These are phyloP conservation scores for Suhomyces bribrorum DNA, from an alignment of 1,139 yeast genomes.

Conservation along the genomic window DNA sequence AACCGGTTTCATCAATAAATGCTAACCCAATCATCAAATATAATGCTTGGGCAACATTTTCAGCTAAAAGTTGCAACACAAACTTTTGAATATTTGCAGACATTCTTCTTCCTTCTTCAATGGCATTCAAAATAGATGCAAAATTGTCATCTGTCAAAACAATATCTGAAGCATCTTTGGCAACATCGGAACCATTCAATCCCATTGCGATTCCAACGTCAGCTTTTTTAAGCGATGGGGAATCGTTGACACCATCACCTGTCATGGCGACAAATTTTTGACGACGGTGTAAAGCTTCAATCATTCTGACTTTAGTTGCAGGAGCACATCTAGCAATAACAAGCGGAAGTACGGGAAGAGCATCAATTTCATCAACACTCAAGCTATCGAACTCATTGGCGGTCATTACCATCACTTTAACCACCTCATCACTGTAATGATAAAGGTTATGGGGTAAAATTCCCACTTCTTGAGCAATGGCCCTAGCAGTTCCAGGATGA, in stretches of 20 bases:
- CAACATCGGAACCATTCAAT: conserved; percentile 55
- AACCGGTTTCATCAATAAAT: conserved; percentile 32
- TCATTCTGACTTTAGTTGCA: conserved; percentile 51
- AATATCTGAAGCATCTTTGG: conserved; percentile 59
- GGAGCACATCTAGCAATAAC: conserved; percentile 56
- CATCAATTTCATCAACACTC: conserved; percentile 31
- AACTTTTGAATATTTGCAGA: conserved; percentile 50
- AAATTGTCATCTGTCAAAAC: conserved; percentile 54
- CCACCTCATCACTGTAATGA: conserved; percentile 36
- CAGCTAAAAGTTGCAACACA: conserved; percentile 49
- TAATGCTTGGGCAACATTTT: conserved; percentile 51
- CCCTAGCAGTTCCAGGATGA: conserved; percentile 54
- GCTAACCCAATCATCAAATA: conserved; percentile 40
- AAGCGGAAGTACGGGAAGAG: conserved; percentile 37
- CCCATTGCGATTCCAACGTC: conserved; percentile 50
- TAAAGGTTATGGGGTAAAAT: conserved; percentile 45
- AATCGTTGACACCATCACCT: conserved; percentile 43
- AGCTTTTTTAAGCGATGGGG: conserved; percentile 39
- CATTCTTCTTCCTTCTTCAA: conserved; percentile 53
- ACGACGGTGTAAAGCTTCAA: conserved; percentile 50
- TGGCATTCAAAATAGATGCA: conserved; percentile 53
- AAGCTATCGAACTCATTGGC: conserved; percentile 48
- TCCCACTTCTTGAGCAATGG: conserved; percentile 55
- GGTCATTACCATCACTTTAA: conserved; percentile 41
- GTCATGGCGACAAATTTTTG: conserved; percentile 44